Conservation (phyloP, 257 asterid genomes). For the Handroanthus guayacan region DNA sequence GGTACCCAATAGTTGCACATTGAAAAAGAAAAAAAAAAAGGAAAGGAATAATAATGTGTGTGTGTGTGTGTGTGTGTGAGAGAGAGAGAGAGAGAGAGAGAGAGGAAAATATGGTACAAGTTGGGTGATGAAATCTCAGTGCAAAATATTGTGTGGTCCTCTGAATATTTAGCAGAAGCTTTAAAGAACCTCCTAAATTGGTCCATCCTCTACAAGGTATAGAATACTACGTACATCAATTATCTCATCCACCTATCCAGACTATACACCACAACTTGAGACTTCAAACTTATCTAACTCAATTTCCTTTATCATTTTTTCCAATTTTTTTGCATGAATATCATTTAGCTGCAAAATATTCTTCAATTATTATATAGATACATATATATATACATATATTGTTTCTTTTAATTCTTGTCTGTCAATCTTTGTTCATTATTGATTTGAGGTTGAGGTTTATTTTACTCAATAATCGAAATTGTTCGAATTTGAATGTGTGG, state of each 20-base stretch:
- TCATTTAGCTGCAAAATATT: background rate
- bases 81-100: background rate
- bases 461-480: too few species aligned
- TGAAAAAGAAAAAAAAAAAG: background rate
- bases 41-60: background rate
- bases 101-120: constrained; percentile 39
- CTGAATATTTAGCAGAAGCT: constrained; percentile 65
- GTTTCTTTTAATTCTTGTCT: background rate
- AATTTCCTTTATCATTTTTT: background rate
- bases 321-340: background rate
- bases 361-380: background rate
- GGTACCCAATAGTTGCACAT: too few species aligned
- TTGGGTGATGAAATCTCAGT: constrained; percentile 52
- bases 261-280: constrained; percentile 44
- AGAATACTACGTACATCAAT: constrained; percentile 46
- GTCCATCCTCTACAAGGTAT: constrained; percentile 68
- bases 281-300: constrained; percentile 15
- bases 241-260: constrained; percentile 49
- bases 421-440: background rate
- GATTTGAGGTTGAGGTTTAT: too few species aligned
- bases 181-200: constrained; percentile 66
- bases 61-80: background rate
- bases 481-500: too few species aligned
- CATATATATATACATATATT: too few species aligned
- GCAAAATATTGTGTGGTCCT: constrained; percentile 69